These are phyloP conservation scores for Coemansia sp. DNA, from an alignment of 192 early-diverging fungal genomes.

Conservation along the genomic window DNA sequence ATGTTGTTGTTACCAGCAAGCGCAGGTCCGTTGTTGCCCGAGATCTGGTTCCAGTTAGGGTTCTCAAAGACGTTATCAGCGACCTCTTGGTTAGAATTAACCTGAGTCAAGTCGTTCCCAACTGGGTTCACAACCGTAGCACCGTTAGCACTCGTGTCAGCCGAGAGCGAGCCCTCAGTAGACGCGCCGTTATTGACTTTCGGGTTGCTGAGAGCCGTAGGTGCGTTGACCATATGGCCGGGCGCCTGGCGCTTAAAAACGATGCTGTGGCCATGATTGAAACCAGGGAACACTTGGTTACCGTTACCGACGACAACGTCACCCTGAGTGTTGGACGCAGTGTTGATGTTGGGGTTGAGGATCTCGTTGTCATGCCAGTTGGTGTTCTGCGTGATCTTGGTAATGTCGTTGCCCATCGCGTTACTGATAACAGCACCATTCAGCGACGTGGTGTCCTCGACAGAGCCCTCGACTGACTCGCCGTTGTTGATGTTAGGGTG, in stretches of 20 bases:
- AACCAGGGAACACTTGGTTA: slow-evolving; percentile 30
- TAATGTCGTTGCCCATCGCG: slow-evolving; percentile 31
- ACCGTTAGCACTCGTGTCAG: slow-evolving; percentile 30
- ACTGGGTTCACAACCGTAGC: slow-evolving; percentile 37
- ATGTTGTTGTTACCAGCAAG: slow-evolving; percentile 49
- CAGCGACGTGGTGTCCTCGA: slow-evolving; percentile 33
- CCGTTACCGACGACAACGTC: slow-evolving; percentile 46
- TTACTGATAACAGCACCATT: slow-evolving; percentile 36
- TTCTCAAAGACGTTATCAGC: slow-evolving; percentile 47
- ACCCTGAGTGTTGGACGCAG: slow-evolving; percentile 28
- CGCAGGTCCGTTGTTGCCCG: slow-evolving; percentile 47
- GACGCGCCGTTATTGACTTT: slow-evolving; percentile 46
- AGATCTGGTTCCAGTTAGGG: slow-evolving; percentile 45
- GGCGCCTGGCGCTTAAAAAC: slow-evolving; percentile 35
- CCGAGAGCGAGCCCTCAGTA: slow-evolving; percentile 24
- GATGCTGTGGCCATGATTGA: background rate
- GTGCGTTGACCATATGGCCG: slow-evolving; percentile 37
- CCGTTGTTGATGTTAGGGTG: slow-evolving; percentile 48
- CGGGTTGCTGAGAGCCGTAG: slow-evolving; percentile 37
- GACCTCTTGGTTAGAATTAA: slow-evolving; percentile 46
- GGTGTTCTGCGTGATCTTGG: slow-evolving; percentile 31
- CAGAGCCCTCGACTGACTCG: slow-evolving; percentile 25
- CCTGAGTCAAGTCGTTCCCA: slow-evolving; percentile 44
- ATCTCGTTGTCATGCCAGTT: slow-evolving; percentile 47
- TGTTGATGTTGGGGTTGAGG: slow-evolving; percentile 45